Conservation (phyloP, 2,329 filamentous ascomycete species). For the Fusarium anguioides region DNA sequence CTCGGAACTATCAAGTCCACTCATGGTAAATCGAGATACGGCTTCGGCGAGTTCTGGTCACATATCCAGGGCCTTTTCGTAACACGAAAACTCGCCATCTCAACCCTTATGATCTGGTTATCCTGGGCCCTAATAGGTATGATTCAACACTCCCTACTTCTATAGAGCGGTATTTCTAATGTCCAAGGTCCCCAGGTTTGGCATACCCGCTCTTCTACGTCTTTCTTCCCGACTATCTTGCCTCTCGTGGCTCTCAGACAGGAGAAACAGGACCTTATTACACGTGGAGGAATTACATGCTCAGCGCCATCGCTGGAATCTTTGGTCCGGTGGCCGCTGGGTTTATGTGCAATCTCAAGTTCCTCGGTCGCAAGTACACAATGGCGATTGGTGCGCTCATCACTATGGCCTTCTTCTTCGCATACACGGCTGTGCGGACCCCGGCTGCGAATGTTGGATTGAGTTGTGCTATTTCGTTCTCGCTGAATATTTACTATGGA, state of each 20-base stretch:
- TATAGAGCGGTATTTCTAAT: neutral
- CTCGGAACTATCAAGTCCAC: neutral
- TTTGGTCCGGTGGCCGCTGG: neutral
- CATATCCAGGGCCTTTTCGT: neutral
- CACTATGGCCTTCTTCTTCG: neutral
- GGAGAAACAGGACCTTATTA: neutral
- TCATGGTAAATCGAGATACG: neutral
- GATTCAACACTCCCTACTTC: accelerated
- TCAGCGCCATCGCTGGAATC: neutral
- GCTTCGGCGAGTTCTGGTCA: neutral
- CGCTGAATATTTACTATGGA: neutral
- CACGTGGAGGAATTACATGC: neutral
- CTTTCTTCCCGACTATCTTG: neutral
- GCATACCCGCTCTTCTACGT: neutral
- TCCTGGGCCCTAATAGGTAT: neutral
- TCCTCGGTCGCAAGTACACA: neutral
- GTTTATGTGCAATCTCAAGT: neutral
- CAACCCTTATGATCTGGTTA: neutral
- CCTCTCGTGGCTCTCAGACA: neutral
- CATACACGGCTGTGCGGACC: neutral
- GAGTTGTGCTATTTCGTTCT: neutral
- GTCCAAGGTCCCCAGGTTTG: neutral
- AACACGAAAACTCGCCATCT: neutral
- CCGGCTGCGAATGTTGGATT: neutral
- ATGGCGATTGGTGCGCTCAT: neutral